Evolutionary conservation across 257 asterid genomes (phyloP).

Genomic region (Nicotiana paniculata): DNA sequence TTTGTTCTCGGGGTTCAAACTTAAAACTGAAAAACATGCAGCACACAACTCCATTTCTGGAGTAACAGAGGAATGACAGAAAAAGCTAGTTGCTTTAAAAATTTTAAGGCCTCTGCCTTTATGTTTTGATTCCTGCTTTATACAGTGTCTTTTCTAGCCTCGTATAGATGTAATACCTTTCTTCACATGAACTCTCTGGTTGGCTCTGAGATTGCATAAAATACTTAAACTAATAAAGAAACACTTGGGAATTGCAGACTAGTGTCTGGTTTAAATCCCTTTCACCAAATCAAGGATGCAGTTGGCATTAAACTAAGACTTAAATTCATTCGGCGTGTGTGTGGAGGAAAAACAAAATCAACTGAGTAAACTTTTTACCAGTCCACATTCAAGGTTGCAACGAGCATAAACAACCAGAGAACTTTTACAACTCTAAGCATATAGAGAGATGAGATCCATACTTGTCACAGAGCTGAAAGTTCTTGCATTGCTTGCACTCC

Average conservation of each 20-base stretch:
- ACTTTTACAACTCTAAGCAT: slow-evolving; percentile 2
- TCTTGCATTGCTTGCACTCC: slow-evolving; percentile 85
- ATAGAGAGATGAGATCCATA: slow-evolving; percentile 25
- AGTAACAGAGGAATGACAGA: not conserved
- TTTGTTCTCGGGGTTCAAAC: not conserved
- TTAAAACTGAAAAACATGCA: not conserved
- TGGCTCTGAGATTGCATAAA: not conserved
- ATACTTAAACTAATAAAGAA: not conserved
- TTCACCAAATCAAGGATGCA: not conserved
- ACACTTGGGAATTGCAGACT: not conserved
- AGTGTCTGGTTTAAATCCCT: not conserved
- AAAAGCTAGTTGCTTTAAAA: not conserved
- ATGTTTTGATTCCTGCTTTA: not conserved
- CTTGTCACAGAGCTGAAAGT: slow-evolving; percentile 86
- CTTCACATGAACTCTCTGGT: not conserved
- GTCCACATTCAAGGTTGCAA: not conserved
- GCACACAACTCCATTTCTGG: not conserved
- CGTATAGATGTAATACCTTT: not conserved
- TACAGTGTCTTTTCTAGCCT: not conserved
- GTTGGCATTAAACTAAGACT: not conserved
- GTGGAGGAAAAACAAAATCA: not conserved
- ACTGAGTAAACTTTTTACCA: not conserved
- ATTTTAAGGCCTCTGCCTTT: not conserved
- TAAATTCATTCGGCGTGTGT: not conserved
- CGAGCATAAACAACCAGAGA: not conserved